Evolutionary conservation across 306 rosid genomes (phyloP).

Genomic region (Cicer yamashitae): DNA sequence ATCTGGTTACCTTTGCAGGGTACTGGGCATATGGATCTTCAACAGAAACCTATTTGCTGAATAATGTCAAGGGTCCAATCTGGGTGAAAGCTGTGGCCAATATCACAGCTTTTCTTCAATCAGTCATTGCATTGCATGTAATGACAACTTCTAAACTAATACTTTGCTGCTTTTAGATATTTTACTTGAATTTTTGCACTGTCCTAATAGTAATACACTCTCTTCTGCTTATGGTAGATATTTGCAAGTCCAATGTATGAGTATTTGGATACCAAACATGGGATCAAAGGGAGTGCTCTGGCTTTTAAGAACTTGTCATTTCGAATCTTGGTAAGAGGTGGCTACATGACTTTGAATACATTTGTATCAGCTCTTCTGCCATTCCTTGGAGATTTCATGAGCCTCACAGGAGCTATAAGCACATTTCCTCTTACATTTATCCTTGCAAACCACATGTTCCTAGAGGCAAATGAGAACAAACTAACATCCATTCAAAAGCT

Average conservation of each 20-base stretch:
- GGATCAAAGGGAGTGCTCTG: conserved; percentile 77
- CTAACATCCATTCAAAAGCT: conserved; percentile 63
- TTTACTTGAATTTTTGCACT: conserved; percentile 28
- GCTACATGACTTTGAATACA: conserved; percentile 77
- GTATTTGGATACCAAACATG: conserved; percentile 75
- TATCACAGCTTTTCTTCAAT: conserved; percentile 84
- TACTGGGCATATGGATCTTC: conserved; percentile 97
- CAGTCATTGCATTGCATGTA: conserved; percentile 92
- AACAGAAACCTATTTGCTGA: conserved; percentile 75
- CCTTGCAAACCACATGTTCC: conserved; percentile 91
- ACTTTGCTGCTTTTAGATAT: conserved; percentile 6
- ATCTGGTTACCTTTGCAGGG: conserved; percentile 75
- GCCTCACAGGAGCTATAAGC: conserved; percentile 96
- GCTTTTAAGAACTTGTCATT: conserved; percentile 64
- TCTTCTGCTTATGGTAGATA: conserved; percentile 58
- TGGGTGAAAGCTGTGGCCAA: conserved; percentile 82
- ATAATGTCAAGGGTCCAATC: conserved; percentile 74
- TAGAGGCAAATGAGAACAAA: conserved; percentile 76
- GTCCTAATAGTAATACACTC: background rate
- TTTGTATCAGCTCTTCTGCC: conserved; percentile 83
- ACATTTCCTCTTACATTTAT: conserved; percentile 94
- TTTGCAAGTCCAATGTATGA: conserved; percentile 99
- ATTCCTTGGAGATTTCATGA: conserved; percentile 98
- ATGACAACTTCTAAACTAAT: conserved; percentile 35
- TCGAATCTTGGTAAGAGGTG: conserved; percentile 76